phyloP scores from a whole-genome alignment of 176 grass and related monocot species.

The Paspalum vaginatum region DNA sequence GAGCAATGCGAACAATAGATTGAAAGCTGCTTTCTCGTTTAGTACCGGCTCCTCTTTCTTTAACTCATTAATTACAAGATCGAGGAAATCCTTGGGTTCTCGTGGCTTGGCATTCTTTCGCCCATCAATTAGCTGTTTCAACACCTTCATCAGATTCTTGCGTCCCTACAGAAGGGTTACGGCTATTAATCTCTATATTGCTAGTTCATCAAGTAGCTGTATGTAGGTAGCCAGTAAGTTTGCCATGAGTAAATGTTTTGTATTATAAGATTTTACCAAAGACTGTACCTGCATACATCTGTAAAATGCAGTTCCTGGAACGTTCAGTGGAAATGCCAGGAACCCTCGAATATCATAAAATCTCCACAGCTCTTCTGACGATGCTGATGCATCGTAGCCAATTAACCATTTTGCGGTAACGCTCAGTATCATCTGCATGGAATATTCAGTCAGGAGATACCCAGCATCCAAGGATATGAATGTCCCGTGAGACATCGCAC shows the following conservation, averaged over 20 bases:
- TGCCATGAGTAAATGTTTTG: no score
- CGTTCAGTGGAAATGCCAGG: constrained; percentile 44
- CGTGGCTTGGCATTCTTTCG: constrained; percentile 17
- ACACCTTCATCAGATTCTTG: constrained; percentile 37
- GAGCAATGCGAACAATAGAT: constrained; percentile 54
- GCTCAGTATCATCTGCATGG: constrained; percentile 64
- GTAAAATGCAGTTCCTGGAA: constrained; percentile 58
- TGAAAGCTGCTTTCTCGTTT: constrained; percentile 39
- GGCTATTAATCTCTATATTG: background rate
- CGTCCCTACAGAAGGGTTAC: constrained; percentile 37
- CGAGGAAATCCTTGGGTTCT: constrained; percentile 50
- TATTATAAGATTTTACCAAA: background rate
- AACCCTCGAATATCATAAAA: constrained; percentile 45
- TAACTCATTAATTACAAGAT: constrained; percentile 43
- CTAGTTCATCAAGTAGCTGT: background rate
- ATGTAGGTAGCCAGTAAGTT: no score
- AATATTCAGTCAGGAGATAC: no score
- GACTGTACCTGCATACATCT: constrained; percentile 51
- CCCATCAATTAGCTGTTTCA: constrained; percentile 38
- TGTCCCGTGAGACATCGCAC: no score
- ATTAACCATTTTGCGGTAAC: constrained; percentile 57
- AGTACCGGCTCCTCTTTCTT: constrained; percentile 40
- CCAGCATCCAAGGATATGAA: no score
- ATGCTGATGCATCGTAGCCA: constrained; percentile 32
- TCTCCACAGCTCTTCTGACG: constrained; percentile 42